Base-by-base conservation (phyloP, 345 rosid species). In the Eutrema yunnanense region DNA sequence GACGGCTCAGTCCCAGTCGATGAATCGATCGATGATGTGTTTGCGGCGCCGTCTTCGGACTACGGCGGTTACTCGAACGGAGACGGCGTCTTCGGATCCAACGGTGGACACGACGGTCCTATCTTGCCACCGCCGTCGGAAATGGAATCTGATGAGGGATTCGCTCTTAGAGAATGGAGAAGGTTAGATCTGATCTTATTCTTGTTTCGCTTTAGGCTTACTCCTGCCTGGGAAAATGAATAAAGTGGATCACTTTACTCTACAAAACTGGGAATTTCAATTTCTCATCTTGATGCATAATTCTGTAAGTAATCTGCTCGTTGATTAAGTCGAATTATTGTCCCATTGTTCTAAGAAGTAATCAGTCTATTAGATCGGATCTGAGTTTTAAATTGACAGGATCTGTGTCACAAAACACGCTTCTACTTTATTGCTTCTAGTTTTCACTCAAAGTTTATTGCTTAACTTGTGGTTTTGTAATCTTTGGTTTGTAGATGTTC, bases 91-190 rank as follows among this genome's bases (percentile, higher is more conserved):
- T 82, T 62, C 40, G 84, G 76, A 58, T 81, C 72, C 14, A 77
- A 73, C 63, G 84, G 79, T 6, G 87, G 62, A 59, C 78, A 81
- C 26, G 84, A 84, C 64, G 92, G 86, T 44, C 87, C 92, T 16
- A 69, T 84, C 62, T 74, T 84, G 64, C 92, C 87, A 32, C 83
- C 87, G 9, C 86, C 86, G 4, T 36, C 75, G 9, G 88, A 87
- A 37, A 85, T 86, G 88, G 83, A 19, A 48, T 76, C 81, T 0
- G 92, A 86, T 71, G 91, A 86, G 57, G 92, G 91, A 16, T 33
- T 76, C 44, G 86, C 90, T 65, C 84, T 89, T 30, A 79, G 84
- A 69, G 94, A 92, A 67, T 92, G 96, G 98, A 83, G 96, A 84
- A 87, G 94, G 98, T 92, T 58, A 72, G 73, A 77, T 85, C 60